Conservation (phyloP, 352 stramenopile species). For the Globisporangium cystogenes region DNA sequence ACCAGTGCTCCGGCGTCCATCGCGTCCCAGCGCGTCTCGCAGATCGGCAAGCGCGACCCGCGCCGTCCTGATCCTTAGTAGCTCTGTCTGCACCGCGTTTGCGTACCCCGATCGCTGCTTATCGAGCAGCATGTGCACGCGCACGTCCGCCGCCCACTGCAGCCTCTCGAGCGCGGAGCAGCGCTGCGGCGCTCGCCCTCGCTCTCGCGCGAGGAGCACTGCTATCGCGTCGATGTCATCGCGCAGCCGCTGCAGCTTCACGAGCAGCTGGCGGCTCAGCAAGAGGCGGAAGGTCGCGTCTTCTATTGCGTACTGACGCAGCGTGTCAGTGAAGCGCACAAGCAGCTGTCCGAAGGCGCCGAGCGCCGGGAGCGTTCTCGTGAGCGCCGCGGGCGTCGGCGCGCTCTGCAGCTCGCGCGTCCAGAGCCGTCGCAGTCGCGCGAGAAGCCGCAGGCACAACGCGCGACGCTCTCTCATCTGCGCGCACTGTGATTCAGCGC, state of each 20-base stretch:
- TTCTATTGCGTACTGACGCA: conserved; percentile 1
- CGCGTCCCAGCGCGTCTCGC: neutral
- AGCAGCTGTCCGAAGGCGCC: conserved; percentile 2
- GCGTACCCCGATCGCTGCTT: conserved; percentile 5
- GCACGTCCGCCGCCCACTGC: conserved; percentile 5
- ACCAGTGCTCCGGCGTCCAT: neutral
- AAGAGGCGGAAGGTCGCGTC: conserved; percentile 6
- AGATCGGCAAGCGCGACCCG: neutral
- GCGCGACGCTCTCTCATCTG: neutral
- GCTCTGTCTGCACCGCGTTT: neutral
- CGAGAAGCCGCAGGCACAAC: conserved; percentile 4
- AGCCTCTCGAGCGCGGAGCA: neutral
- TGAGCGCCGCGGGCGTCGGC: neutral
- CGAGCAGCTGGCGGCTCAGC: conserved; percentile 6
- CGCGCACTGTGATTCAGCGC: neutral
- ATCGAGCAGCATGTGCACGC: conserved; percentile 5
- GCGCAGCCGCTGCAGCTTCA: conserved; percentile 4
- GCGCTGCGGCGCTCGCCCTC: neutral
- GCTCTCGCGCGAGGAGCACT: neutral
- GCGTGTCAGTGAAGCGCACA: neutral
- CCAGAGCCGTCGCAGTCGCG: conserved; percentile 2
- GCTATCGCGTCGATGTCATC: neutral
- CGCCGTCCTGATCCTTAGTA: neutral
- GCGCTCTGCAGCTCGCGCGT: conserved; percentile 1
- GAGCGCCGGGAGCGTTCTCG: neutral